Base-by-base conservation (phyloP, 2,329 filamentous ascomycete species). In the Xenoacremonium recifei region DNA sequence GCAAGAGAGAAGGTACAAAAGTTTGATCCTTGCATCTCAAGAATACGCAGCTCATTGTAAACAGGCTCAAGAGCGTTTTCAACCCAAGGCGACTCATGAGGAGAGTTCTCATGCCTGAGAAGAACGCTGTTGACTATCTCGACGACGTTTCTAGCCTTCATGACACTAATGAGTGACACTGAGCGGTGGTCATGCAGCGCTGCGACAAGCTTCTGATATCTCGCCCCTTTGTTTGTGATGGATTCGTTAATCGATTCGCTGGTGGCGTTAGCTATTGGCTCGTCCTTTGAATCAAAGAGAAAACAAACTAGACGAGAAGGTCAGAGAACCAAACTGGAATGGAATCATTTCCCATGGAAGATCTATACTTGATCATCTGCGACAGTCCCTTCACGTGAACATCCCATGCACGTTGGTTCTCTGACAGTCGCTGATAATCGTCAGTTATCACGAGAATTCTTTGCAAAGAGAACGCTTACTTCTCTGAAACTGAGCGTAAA, bases 401-500 rank as follows among this genome's bases (percentile, higher is more conserved):
- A 16, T 40, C 15, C 43, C 44, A 44, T 3, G 42, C 47, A 4
- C 27, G 6, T 13, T 10, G 3, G 21, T 56, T 47, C 9, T 44
- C 40, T 5, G 40, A 47, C 4, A 54, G 41, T 2, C 55, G 40
- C 53, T 57, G 11, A 6, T 11, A 6, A 10, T n/a, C 16, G 3
- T 5, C 5, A 20, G 30, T 3, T n/a, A n/a, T n/a, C n/a, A 7
- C 13, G 1, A 2, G 13, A 10, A 37, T 11, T 9, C 4, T n/a
- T 7, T 4, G 6, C 1, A 11, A 5, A 0, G 1, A 3, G 4
- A 0, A 2, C 2, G 32, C 39, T 36, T 7, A 48, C 53, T 25
- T 53, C 51, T 2, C 47, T 44, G 31, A 45, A 45, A 4, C 47
- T 45, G 4, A 57, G 21, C 1, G 44, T 51, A n/a, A 57, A 56